Conservation (phyloP, 148 eudicot genomes). For the Diospyros kaki region DNA sequence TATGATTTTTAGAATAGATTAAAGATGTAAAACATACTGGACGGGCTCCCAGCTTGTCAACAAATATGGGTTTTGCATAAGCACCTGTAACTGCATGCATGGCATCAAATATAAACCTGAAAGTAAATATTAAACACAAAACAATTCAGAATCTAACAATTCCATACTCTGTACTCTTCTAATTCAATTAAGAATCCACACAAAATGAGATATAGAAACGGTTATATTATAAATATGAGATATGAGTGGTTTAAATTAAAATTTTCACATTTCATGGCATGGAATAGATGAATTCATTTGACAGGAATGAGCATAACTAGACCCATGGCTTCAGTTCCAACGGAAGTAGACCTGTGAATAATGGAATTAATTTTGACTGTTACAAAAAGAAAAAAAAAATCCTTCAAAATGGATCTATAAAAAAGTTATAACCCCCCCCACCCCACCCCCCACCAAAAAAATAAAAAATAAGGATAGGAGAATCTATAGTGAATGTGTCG, state of each 20-base stretch:
- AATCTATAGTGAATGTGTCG: no score
- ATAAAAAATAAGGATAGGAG: no score
- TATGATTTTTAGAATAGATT: conserved; percentile 8
- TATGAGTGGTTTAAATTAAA: conserved; percentile 5
- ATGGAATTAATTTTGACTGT: not conserved
- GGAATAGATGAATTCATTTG: not conserved
- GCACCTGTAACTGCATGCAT: conserved; percentile 99
- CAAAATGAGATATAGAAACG: conserved; percentile 4
- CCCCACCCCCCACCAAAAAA: no score
- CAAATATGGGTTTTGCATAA: conserved; percentile 96
- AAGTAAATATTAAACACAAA: conserved; percentile 7
- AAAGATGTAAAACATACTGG: conserved; percentile 45
- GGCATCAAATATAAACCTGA: conserved; percentile 94
- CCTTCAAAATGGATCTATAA: no score
- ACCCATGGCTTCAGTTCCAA: not conserved
- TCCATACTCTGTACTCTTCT: not conserved
- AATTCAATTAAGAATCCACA: not conserved
- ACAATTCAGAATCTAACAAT: conserved; percentile 5
- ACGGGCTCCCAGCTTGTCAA: conserved; percentile 90
- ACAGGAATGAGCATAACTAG: not conserved
- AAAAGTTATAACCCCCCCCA: no score
- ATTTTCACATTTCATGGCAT: not conserved
- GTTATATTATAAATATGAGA: not conserved
- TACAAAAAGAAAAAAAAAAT: no score
- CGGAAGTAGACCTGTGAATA: not conserved